Evolutionary conservation across 768 basidiomycete species (phyloP).

Genomic region (Hygrophorus russula): DNA sequence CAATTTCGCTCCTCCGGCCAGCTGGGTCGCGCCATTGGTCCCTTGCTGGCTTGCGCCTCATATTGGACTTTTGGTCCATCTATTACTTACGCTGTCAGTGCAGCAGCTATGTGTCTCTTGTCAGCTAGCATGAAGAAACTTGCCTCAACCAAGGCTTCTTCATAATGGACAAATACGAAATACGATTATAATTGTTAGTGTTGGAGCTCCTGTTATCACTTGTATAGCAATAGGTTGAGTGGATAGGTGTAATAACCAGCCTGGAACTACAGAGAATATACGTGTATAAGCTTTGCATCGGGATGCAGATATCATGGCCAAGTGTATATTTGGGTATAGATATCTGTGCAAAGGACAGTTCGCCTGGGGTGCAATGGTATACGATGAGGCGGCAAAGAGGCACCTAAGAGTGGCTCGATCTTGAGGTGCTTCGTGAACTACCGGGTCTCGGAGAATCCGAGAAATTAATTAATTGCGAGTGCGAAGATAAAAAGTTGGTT

Average conservation of each 20-base stretch:
- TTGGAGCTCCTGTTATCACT: background rate
- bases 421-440: constrained; percentile 6
- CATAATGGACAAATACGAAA: constrained; percentile 1
- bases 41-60: constrained; percentile 77
- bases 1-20: constrained; percentile 54
- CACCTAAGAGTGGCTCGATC: constrained; percentile 4
- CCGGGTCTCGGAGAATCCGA: constrained; percentile 9
- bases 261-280: background rate
- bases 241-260: background rate
- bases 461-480: constrained; percentile 9
- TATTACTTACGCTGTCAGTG: constrained; percentile 56
- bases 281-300: background rate
- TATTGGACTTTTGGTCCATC: constrained; percentile 88
- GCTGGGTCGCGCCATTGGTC: constrained; percentile 87
- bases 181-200: too few relatives aligned
- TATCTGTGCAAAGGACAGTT: too few relatives aligned
- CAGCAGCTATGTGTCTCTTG: constrained; percentile 53
- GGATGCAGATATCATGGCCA: background rate
- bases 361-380: background rate
- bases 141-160: constrained; percentile 24
- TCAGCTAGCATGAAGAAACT: constrained; percentile 45
- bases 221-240: background rate
- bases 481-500: constrained; percentile 1
- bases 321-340: background rate
- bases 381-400: background rate